Base-by-base conservation (phyloP, 805 yeast species). In the Wickerhamiella nectarea region DNA sequence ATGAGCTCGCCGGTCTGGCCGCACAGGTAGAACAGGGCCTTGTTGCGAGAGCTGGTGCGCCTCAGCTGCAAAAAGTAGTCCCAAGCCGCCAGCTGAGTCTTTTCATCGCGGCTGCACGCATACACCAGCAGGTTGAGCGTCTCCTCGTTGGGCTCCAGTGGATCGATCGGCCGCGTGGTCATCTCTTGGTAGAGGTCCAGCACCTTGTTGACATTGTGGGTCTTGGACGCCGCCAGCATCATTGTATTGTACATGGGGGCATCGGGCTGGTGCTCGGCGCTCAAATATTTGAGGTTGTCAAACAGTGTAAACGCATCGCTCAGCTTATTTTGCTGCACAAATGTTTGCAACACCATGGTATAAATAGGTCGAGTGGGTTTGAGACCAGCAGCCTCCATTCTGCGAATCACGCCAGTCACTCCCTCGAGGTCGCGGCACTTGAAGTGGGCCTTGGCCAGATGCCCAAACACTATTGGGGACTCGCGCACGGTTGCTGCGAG, bases 271-370 rank as follows among this genome's bases (percentile, higher is more conserved):
- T 86, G 75, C 21, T 66, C 64, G 4, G 66, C 55, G 1, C 91
- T 75, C 51, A 80, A 59, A 57, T 83, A 89, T 56, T 85, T 89
- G 86, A 91, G 76, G 48, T 84, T 75, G 50, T 80, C 85, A 61
- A 91, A 91, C 2, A 82, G 65, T 36, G 76, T 76, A 45, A 72
- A 71, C 0, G 94, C 94, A 48, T 79, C 76, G 14, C 65, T 58
- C 48, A 68, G 74, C 44, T 71, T 46, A 56, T 63, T 41, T 68
- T 55, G 55, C 43, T 73, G 67, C 6, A 76, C 74, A 53, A 80
- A 74, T 19, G 82, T 67, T 48, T 78, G 76, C 34, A 83, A 55
- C 6, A 80, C 67, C 34, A 74, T 72, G 3, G 79, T 69, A 50
- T 75, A 76, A 1, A 77, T 62, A 3, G 50, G 54, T 20, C 51